A percentile compares a stretch with the other conserved stretches of the same genome.
Conservation (phyloP, 768 basidiomycete species). For the Podaxis sp. region DNA sequence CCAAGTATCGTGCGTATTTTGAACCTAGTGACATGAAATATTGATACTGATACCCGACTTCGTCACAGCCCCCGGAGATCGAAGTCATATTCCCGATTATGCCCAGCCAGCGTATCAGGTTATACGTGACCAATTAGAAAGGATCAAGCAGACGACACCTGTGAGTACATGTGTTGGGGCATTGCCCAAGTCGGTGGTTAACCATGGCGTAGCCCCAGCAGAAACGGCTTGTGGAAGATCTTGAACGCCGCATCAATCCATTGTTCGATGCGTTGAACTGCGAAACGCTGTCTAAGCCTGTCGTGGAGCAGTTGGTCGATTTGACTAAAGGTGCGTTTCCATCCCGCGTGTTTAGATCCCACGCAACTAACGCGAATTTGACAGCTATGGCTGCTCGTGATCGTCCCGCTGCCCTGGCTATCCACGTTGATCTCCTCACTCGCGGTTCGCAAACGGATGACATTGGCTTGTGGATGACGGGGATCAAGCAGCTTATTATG, state of each 20-base stretch:
- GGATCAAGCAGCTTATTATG: conserved; percentile 84
- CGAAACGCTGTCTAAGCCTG: conserved; percentile 68
- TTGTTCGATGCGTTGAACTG: conserved; percentile 94
- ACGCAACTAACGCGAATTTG: conserved; percentile 8
- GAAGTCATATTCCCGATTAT: conserved; percentile 84
- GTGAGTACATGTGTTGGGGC: conserved; percentile 43
- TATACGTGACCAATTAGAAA: conserved; percentile 60
- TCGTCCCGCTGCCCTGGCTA: conserved; percentile 71
- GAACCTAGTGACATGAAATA: not conserved
- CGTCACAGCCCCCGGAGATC: conserved; percentile 76
- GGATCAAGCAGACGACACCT: conserved; percentile 72
- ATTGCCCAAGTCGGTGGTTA: conserved; percentile 5
- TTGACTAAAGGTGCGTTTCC: conserved; percentile 67
- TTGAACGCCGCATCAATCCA: conserved; percentile 81
- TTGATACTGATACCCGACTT: conserved; percentile 14
- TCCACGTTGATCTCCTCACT: conserved; percentile 87
- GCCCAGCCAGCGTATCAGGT: conserved; percentile 65
- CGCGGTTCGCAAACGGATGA: conserved; percentile 78
- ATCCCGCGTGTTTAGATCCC: not conserved
- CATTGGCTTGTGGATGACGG: conserved; percentile 86
- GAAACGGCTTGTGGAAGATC: conserved; percentile 81
- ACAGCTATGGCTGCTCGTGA: conserved; percentile 83
- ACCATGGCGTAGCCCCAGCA: conserved; percentile 61
- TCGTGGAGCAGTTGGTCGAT: conserved; percentile 70
- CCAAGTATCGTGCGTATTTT: conserved; percentile 45